Evolutionary conservation across 1,284 basidiomycete species (phyloP).

Genomic region (Sporisorium graminicola): DNA sequence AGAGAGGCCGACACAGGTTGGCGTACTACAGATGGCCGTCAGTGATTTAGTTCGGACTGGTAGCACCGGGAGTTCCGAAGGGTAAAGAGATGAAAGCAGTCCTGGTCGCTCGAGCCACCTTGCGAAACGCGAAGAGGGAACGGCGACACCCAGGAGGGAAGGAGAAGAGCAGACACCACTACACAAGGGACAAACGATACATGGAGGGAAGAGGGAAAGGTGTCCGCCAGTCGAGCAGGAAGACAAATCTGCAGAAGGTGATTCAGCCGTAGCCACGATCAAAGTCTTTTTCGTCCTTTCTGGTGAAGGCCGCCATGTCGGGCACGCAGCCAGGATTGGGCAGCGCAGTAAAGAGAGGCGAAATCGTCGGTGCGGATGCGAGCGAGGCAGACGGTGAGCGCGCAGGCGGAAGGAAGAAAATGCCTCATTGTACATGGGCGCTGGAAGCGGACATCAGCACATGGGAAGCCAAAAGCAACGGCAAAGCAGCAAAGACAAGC

Average conservation of each 20-base stretch:
- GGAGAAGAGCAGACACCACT: not conserved
- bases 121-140: conserved; percentile 19
- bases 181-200: not conserved
- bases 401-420: not conserved
- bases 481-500: not conserved
- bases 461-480: not conserved
- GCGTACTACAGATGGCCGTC: not conserved
- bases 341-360: not conserved
- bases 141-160: not conserved
- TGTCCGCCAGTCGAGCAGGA: not conserved
- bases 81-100: not conserved
- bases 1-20: not conserved
- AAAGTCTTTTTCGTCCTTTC: too few relatives aligned
- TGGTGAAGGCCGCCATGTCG: not conserved
- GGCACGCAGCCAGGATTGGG: not conserved
- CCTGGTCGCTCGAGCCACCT: conserved; percentile 6
- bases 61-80: not conserved
- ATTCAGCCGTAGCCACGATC: too few relatives aligned
- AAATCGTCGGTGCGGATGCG: not conserved
- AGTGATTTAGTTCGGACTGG: not conserved
- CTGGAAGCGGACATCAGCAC: not conserved
- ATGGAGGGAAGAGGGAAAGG: conserved; percentile 12
- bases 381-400: too few relatives aligned
- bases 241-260: too few relatives aligned
- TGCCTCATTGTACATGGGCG: not conserved